These are phyloP conservation scores for Biancaea sappan DNA, from an alignment of 306 rosid species.

Conservation along the genomic window DNA sequence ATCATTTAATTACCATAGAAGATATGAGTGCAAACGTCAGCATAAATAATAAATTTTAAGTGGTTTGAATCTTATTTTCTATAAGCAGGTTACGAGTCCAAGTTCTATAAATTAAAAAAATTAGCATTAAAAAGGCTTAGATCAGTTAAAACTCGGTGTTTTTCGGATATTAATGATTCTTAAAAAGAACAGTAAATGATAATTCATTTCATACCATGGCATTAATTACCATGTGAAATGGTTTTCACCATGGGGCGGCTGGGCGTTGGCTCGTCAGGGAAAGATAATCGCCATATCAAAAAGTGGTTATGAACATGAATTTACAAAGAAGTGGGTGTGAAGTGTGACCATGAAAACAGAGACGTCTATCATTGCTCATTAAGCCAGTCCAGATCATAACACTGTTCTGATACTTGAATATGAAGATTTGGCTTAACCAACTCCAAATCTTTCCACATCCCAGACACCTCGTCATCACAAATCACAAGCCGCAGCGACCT, in stretches of 20 bases:
- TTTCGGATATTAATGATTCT: no score
- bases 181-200: background rate
- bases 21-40: no score
- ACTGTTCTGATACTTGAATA: slow-evolving; percentile 68
- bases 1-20: no score
- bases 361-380: slow-evolving; percentile 47
- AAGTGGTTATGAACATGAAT: slow-evolving; percentile 29
- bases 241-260: background rate
- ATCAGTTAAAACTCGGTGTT: no score
- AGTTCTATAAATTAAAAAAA: no score
- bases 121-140: no score
- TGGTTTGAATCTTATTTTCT: no score
- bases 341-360: slow-evolving; percentile 1
- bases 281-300: background rate
- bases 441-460: slow-evolving; percentile 66
- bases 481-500: slow-evolving; percentile 59
- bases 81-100: no score
- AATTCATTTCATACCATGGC: no score
- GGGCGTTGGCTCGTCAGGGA: background rate
- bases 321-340: slow-evolving; percentile 11
- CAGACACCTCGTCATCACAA: slow-evolving; percentile 81
- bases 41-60: no score
- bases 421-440: slow-evolving; percentile 54
- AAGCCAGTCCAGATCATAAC: slow-evolving; percentile 74
- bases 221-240: no score